Percentiles rank a stretch among this genome's conserved stretches.
These are phyloP conservation scores for Trichosporon ovoides DNA, from an alignment of 1,284 basidiomycete genomes.

Conservation along the genomic window DNA sequence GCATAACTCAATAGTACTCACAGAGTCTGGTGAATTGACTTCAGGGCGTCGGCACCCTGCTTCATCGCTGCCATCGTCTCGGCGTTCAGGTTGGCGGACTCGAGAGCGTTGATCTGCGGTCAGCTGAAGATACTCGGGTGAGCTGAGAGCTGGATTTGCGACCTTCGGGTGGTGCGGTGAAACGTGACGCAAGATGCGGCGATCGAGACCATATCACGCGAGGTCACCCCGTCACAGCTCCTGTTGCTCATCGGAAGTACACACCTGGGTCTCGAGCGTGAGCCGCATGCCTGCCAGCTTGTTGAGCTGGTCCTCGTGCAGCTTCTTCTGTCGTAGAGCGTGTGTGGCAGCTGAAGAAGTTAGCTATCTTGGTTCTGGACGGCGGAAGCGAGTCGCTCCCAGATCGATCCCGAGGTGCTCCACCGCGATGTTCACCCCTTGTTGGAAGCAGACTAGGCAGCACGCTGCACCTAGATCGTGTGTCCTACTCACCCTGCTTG, in stretches of 20 bases:
- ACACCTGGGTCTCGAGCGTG: constrained; percentile 86
- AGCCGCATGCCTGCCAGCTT: constrained; percentile 78
- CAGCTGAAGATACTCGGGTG: no score
- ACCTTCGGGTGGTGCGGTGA: no score
- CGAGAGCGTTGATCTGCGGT: constrained; percentile 76
- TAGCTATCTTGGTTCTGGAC: neutral
- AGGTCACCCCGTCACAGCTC: neutral
- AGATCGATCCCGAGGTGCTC: no score
- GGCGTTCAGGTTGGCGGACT: constrained; percentile 96
- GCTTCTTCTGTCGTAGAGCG: constrained; percentile 94
- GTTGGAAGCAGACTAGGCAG: neutral
- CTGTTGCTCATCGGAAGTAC: constrained; percentile 13
- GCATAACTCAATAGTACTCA: no score
- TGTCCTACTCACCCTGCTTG: constrained; percentile 68
- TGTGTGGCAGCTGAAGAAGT: constrained; percentile 68
- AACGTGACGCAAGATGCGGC: neutral
- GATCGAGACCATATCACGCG: neutral
- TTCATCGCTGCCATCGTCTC: constrained; percentile 99
- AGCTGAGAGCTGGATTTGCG: no score
- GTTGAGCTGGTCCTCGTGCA: constrained; percentile 82
- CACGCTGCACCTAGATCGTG: no score
- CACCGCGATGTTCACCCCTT: neutral
- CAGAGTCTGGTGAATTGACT: constrained; percentile 87
- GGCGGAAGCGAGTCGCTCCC: no score
- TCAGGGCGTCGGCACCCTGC: constrained; percentile 89